Conservation (phyloP, 495 filamentous ascomycete genomes). For the Polyplosphaeria fusca region DNA sequence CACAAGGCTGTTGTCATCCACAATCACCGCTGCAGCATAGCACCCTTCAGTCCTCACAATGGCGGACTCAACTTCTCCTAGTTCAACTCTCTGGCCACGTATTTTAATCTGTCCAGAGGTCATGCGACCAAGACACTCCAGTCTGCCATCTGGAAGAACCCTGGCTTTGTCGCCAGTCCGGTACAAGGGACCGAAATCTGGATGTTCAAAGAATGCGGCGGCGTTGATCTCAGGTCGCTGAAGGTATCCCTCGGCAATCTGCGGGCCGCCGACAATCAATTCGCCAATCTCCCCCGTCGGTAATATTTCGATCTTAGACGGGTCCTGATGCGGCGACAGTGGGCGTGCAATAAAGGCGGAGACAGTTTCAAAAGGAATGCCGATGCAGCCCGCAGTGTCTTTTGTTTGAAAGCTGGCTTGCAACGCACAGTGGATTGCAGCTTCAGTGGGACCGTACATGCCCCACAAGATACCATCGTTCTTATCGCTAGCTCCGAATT, state of each 20-base stretch:
- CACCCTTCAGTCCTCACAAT: constrained; percentile 54
- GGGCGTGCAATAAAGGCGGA: constrained; percentile 64
- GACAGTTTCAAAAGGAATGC: constrained; percentile 69
- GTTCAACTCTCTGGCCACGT: constrained; percentile 75
- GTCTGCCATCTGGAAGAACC: constrained; percentile 60
- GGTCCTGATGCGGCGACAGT: background rate
- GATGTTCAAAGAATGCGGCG: constrained; percentile 61
- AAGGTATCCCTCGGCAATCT: constrained; percentile 78
- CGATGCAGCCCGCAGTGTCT: constrained; percentile 64
- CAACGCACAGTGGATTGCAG: constrained; percentile 72
- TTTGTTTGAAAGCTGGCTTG: constrained; percentile 46
- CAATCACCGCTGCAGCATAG: constrained; percentile 54
- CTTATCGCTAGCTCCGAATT: constrained; percentile 57
- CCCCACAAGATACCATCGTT: constrained; percentile 61
- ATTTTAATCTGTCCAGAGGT: constrained; percentile 76
- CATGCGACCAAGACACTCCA: constrained; percentile 83
- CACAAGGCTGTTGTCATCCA: constrained; percentile 60
- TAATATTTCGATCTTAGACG: constrained; percentile 45
- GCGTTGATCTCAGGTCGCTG: constrained; percentile 76
- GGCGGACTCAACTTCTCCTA: constrained; percentile 77
- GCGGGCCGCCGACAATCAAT: constrained; percentile 73
- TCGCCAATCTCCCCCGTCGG: constrained; percentile 71
- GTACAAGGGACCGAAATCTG: constrained; percentile 61
- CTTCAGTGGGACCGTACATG: constrained; percentile 88
- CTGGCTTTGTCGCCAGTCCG: constrained; percentile 81